Conservation (phyloP, 1,284 basidiomycete species). For the Ceratobasidium sp. region DNA sequence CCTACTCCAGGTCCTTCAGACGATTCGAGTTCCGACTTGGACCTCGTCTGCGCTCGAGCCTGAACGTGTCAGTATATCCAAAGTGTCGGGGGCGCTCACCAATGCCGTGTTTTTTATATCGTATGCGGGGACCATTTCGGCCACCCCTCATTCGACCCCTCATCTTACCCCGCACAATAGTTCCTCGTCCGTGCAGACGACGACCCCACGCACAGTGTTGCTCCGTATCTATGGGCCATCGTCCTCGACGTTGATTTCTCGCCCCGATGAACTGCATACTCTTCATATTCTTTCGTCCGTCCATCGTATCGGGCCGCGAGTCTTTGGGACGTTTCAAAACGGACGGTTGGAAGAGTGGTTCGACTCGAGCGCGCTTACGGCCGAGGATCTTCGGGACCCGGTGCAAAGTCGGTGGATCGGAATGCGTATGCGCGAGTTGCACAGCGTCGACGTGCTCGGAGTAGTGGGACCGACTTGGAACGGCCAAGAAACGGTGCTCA, state of each 20-base stretch:
- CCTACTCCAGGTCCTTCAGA: conserved; percentile 61
- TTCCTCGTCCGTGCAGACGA: conserved; percentile 33
- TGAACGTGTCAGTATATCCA: conserved; percentile 67
- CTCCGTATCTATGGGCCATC: conserved; percentile 90
- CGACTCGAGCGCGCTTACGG: conserved; percentile 78
- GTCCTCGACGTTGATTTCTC: conserved; percentile 83
- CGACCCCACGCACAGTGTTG: conserved; percentile 69
- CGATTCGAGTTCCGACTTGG: conserved; percentile 67
- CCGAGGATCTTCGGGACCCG: conserved; percentile 76
- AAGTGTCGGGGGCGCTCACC: conserved; percentile 89
- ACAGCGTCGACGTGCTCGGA: conserved; percentile 81
- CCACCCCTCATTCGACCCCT: conserved; percentile 41
- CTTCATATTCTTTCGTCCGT: conserved; percentile 85
- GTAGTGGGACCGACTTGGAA: conserved; percentile 60
- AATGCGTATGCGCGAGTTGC: conserved; percentile 90
- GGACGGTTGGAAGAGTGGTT: conserved; percentile 94
- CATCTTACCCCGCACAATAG: conserved; percentile 53
- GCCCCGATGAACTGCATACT: conserved; percentile 81
- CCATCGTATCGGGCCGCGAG: conserved; percentile 87
- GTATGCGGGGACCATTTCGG: conserved; percentile 50
- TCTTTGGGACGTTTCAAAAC: conserved; percentile 93
- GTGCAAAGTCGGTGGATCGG: conserved; percentile 82
- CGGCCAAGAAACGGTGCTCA: conserved; percentile 61
- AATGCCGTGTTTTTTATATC: conserved; percentile 94
- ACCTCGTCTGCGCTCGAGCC: conserved; percentile 46